Conservation (phyloP, 2,329 filamentous ascomycete genomes). For the Hymenoscyphus fraxineus region DNA sequence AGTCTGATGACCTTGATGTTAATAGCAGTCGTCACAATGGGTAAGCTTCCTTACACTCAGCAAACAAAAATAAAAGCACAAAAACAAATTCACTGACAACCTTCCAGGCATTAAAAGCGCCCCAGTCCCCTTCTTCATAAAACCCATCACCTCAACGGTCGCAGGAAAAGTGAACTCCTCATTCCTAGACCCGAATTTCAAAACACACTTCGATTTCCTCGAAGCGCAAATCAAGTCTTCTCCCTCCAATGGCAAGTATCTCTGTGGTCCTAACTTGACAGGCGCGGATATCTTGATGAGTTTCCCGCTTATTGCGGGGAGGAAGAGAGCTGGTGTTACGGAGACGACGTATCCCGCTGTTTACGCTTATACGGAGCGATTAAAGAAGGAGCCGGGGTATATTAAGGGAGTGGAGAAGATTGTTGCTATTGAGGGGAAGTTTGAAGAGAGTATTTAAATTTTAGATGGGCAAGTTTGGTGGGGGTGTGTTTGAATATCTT, state of each 20-base stretch:
- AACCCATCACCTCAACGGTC: constrained; percentile 56
- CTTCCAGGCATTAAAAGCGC: constrained; percentile 47
- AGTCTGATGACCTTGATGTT: constrained; percentile 72
- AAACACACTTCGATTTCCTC: constrained; percentile 47
- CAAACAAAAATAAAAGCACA: no score
- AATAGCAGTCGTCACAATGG: constrained; percentile 55
- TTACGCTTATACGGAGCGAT: constrained; percentile 42
- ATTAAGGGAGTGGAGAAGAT: constrained; percentile 47
- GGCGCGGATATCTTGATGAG: constrained; percentile 51
- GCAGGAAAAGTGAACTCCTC: constrained; percentile 42
- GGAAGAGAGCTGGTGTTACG: constrained; percentile 34
- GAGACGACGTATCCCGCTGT: constrained; percentile 45
- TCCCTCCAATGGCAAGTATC: constrained; percentile 45
- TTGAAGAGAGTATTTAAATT: constrained; percentile 22
- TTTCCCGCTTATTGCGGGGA: constrained; percentile 46
- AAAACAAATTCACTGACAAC: background rate
- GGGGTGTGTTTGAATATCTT: background rate
- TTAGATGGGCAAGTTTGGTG: no score
- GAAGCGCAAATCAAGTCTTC: constrained; percentile 45
- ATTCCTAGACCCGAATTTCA: constrained; percentile 46
- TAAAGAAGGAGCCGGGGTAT: constrained; percentile 43
- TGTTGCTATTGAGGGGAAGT: constrained; percentile 39
- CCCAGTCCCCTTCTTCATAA: constrained; percentile 65
- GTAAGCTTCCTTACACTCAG: constrained; percentile 31
- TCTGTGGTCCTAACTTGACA: constrained; percentile 46